A percentile compares a stretch with the other conserved stretches of the same genome.
Conservation (phyloP, 495 filamentous ascomycete genomes). For the Aspergillus nidulans region DNA sequence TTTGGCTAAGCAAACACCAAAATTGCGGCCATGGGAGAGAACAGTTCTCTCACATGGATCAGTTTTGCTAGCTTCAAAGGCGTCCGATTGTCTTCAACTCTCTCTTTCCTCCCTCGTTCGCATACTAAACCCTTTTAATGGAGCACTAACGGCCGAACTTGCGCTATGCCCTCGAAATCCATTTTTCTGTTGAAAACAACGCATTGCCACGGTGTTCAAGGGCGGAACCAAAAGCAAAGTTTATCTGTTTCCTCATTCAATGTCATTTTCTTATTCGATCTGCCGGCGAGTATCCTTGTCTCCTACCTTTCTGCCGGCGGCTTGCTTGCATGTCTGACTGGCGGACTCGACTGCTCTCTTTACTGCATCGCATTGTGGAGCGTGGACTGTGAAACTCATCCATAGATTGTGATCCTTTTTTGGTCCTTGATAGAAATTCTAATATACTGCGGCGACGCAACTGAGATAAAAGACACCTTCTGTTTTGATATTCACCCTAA, state of each 20-base stretch:
- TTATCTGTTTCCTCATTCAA: not conserved
- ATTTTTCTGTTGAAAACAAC: slow-evolving; percentile 1
- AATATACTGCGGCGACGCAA: not conserved
- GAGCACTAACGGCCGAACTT: slow-evolving; percentile 7
- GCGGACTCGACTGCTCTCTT: not conserved
- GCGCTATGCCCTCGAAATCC: not conserved
- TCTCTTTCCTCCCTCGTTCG: slow-evolving; percentile 1
- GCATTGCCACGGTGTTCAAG: slow-evolving; percentile 12
- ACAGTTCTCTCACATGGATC: not conserved
- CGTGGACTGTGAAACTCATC: slow-evolving; percentile 3
- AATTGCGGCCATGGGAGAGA: not conserved
- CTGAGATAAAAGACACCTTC: not conserved
- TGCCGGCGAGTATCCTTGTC: not conserved
- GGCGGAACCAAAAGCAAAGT: not conserved
- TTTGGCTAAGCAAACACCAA: slow-evolving; percentile 2
- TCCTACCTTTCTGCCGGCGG: not conserved
- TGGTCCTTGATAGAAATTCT: not conserved
- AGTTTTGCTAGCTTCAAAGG: not conserved
- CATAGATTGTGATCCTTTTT: slow-evolving; percentile 2
- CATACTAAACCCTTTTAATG: not conserved
- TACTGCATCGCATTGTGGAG: slow-evolving; percentile 7
- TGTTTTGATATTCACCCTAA: not conserved
- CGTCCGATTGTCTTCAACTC: not conserved
- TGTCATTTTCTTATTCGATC: not conserved
- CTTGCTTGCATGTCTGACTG: slow-evolving; percentile 1